Evolutionary conservation across 139 green algal species (phyloP).

Genomic region (Eudorina sp.): DNA sequence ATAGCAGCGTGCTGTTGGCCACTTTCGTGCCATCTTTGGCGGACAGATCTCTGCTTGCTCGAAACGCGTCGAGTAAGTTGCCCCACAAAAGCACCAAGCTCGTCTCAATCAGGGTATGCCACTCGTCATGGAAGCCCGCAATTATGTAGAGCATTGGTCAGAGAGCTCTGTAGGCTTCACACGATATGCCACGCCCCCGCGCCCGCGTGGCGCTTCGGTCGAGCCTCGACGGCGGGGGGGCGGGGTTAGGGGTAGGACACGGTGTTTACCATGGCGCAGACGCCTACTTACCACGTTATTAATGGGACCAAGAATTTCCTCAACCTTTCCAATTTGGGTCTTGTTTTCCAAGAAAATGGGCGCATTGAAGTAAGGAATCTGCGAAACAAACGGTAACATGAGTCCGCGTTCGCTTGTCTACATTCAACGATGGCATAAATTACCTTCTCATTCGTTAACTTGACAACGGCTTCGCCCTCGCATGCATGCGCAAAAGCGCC

Average conservation of each 20-base stretch:
- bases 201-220: not conserved
- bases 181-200: not conserved
- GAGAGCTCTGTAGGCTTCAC: not conserved
- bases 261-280: not conserved
- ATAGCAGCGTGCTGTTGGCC: too few species aligned
- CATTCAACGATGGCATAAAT: not conserved
- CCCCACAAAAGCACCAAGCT: too few species aligned
- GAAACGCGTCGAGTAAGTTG: too few species aligned
- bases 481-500: constrained; percentile 95
- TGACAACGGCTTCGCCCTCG: constrained; percentile 97
- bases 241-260: too few species aligned
- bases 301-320: constrained; percentile 98
- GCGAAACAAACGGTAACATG: not conserved
- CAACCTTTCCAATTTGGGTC: constrained; percentile 96
- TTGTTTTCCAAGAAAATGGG: constrained; percentile 99
- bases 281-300: constrained; percentile 80
- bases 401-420: not conserved
- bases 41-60: too few species aligned
- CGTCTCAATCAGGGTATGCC: not conserved
- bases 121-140: not conserved
- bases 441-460: constrained; percentile 97
- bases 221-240: too few species aligned
- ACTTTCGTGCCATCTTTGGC: too few species aligned
- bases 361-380: constrained; percentile 99
- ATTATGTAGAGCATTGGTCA: not conserved